Percentiles rank a stretch among this genome's conserved stretches.
Evolutionary conservation across 2,329 filamentous ascomycete species (phyloP).

Genomic region (Rutstroemia sp.): DNA sequence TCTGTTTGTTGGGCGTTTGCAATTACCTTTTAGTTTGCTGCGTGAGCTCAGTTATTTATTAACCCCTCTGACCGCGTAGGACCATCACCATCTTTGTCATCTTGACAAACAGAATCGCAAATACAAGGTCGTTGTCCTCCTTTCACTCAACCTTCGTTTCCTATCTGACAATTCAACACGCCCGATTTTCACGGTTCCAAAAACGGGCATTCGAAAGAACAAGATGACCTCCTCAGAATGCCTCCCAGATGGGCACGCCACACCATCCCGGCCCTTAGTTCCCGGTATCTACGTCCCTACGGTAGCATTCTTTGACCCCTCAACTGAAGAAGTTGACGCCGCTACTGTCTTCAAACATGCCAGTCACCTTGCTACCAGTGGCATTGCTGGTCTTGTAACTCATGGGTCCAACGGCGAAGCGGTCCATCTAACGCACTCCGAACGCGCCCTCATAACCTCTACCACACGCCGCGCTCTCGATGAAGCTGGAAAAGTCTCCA

Average conservation of each 20-base stretch:
- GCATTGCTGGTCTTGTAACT: slow-evolving; percentile 29
- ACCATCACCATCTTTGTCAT: no score
- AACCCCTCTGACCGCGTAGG: no score
- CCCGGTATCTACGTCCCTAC: slow-evolving; percentile 43
- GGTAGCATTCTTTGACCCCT: slow-evolving; percentile 35
- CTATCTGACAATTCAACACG: no score
- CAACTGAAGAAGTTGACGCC: slow-evolving; percentile 13
- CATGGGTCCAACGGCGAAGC: slow-evolving; percentile 40
- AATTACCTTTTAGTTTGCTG: no score
- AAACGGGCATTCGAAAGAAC: neutral
- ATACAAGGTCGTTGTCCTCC: no score
- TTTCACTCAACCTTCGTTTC: no score
- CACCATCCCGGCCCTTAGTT: slow-evolving; percentile 11
- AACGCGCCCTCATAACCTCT: slow-evolving; percentile 35
- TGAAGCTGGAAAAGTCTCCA: slow-evolving; percentile 17
- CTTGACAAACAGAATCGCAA: no score
- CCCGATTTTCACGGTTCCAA: no score
- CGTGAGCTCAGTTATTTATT: no score
- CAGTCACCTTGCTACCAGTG: slow-evolving; percentile 42
- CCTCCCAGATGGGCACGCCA: neutral
- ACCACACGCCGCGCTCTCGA: slow-evolving; percentile 32
- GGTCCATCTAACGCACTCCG: slow-evolving; percentile 32
- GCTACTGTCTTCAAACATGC: slow-evolving; percentile 27
- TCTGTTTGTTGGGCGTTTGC: no score
- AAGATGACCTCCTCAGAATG: neutral